phyloP scores from a whole-genome alignment of 495 filamentous ascomycete genomes.

The Cladorrhinum samala region DNA sequence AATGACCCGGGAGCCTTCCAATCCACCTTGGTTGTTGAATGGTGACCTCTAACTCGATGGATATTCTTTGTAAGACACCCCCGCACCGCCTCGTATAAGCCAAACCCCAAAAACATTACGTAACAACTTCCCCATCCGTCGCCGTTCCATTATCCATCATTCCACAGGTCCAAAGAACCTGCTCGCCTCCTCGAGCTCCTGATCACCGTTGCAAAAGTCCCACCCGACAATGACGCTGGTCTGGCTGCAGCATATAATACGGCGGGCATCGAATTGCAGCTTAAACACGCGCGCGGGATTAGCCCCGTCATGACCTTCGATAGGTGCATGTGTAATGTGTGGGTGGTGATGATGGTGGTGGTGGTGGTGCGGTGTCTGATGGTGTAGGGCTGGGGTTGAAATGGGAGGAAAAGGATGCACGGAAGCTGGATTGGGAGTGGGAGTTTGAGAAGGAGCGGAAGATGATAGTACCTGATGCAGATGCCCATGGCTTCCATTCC shows the following conservation, averaged over 20 bases:
- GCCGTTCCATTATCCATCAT: constrained; percentile 15
- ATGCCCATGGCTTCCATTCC: constrained; percentile 11
- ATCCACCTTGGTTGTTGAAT: no score
- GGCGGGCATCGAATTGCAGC: constrained; percentile 88
- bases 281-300: constrained; percentile 83
- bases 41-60: no score
- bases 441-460: constrained; percentile 10
- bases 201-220: constrained; percentile 93
- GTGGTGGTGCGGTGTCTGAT: not conserved
- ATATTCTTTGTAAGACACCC: no score
- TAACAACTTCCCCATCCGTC: not conserved
- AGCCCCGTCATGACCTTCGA: constrained; percentile 30
- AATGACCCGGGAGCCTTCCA: no score
- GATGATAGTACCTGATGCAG: constrained; percentile 23
- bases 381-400: not conserved
- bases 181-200: constrained; percentile 71
- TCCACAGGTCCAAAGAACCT: constrained; percentile 65
- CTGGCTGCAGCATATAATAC: constrained; percentile 91
- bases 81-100: no score
- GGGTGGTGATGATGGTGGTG: constrained; percentile 12
- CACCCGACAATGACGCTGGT: constrained; percentile 89
- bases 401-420: not conserved
- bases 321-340: constrained; percentile 14
- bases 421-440: constrained; percentile 7
- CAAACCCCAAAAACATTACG: no score